Evolutionary conservation across 2,329 filamentous ascomycete species (phyloP).

Genomic region (Penicillium brevicompactum): DNA sequence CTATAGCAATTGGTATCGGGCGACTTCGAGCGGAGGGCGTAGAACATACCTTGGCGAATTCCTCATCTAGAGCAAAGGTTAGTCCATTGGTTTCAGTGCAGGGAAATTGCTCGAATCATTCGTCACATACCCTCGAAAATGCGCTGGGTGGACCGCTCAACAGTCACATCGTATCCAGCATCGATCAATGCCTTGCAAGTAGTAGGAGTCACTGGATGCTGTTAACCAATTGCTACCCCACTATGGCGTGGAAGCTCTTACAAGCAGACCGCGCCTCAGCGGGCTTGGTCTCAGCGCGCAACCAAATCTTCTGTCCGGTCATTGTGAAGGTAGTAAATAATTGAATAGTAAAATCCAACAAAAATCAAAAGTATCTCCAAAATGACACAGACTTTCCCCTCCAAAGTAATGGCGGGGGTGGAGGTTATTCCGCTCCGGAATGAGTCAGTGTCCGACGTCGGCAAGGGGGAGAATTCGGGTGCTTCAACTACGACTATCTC

Average conservation of each 20-base stretch:
- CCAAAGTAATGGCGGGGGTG: constrained; percentile 30
- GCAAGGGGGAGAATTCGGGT: background rate
- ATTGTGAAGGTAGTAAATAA: constrained; percentile 20
- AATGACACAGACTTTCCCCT: constrained; percentile 32
- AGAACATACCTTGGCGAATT: constrained; percentile 36
- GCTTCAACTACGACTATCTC: too few species aligned
- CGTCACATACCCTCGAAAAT: constrained; percentile 54
- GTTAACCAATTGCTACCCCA: constrained; percentile 7
- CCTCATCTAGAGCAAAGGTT: constrained; percentile 31
- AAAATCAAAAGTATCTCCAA: constrained; percentile 19
- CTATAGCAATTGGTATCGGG: constrained; percentile 53
- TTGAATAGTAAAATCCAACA: constrained; percentile 8
- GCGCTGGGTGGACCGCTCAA: constrained; percentile 68
- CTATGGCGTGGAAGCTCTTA: constrained; percentile 22
- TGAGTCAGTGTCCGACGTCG: constrained; percentile 27
- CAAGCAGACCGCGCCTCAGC: constrained; percentile 58
- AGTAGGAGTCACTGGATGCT: constrained; percentile 47
- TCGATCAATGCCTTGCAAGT: constrained; percentile 65
- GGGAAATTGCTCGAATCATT: background rate
- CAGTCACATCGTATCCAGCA: constrained; percentile 68
- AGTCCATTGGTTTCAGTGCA: constrained; percentile 7
- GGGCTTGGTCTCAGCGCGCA: constrained; percentile 63
- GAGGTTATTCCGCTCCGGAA: constrained; percentile 36
- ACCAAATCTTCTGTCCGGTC: constrained; percentile 51
- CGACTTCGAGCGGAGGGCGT: background rate